Percentiles rank a stretch among this genome's conserved stretches.
Evolutionary conservation across 2,329 filamentous ascomycete genomes (phyloP).

Genomic region (Aspergillus costaricaensis): DNA sequence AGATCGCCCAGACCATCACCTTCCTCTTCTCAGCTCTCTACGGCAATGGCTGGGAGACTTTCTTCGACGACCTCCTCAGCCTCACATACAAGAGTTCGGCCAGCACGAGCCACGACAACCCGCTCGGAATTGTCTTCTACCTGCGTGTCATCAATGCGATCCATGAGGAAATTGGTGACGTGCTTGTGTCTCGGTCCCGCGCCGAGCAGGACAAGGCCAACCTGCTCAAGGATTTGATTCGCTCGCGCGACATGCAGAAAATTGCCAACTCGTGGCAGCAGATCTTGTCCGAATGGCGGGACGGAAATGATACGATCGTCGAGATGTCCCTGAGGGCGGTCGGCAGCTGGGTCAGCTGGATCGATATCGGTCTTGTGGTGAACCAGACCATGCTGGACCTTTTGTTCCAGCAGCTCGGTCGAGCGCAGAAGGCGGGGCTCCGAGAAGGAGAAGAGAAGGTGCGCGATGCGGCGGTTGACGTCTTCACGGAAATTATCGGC

Average conservation of each 20-base stretch:
- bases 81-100: constrained; percentile 65
- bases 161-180: constrained; percentile 96
- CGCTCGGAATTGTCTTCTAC: constrained; percentile 78
- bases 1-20: constrained; percentile 92
- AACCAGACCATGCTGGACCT: constrained; percentile 84
- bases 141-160: constrained; percentile 84
- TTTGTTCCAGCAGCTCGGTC: constrained; percentile 84
- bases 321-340: constrained; percentile 91
- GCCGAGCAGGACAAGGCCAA: constrained; percentile 83
- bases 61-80: constrained; percentile 85
- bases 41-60: constrained; percentile 79
- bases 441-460: constrained; percentile 76
- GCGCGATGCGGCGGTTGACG: constrained; percentile 87
- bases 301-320: constrained; percentile 69
- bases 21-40: constrained; percentile 90
- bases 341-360: constrained; percentile 98
- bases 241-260: constrained; percentile 82
- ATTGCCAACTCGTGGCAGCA: constrained; percentile 90
- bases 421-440: constrained; percentile 61
- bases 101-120: constrained; percentile 66
- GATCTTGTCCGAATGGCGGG: constrained; percentile 75
- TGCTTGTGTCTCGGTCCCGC: constrained; percentile 75
- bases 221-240: constrained; percentile 85
- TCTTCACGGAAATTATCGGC: constrained; percentile 90
- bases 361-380: constrained; percentile 90